phyloP scores from a whole-genome alignment of 495 filamentous ascomycete genomes.

The Neurospora pannonica region DNA sequence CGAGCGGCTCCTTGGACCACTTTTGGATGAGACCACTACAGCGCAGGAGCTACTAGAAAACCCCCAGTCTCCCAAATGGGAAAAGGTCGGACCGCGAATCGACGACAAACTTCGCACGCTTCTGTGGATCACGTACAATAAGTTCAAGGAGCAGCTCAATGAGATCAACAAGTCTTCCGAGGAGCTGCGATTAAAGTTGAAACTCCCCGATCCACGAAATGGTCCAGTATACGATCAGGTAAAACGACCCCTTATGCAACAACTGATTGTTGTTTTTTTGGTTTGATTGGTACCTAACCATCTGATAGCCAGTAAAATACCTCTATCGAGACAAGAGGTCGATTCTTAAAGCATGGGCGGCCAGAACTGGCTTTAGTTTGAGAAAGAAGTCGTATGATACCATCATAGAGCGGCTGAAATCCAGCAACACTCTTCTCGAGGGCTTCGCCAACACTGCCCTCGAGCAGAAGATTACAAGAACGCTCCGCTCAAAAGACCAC shows the following conservation, averaged over 20 bases:
- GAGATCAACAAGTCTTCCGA: not conserved
- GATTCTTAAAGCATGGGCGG: not conserved
- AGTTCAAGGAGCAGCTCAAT: conserved; percentile 1
- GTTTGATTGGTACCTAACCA: not conserved
- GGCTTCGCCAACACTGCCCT: not conserved
- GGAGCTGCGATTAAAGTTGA: not conserved
- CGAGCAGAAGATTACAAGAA: not conserved
- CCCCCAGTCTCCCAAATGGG: conserved; percentile 5
- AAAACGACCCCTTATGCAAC: not conserved
- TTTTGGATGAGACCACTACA: not conserved
- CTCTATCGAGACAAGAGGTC: not conserved
- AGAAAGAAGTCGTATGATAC: not conserved
- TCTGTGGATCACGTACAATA: not conserved
- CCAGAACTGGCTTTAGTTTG: not conserved
- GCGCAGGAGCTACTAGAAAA: conserved; percentile 1
- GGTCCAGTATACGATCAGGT: not conserved
- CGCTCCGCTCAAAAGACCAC: not conserved
- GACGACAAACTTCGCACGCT: conserved; percentile 1
- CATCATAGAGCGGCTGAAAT: not conserved
- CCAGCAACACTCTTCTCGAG: not conserved
- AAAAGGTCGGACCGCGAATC: not conserved
- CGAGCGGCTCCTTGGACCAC: conserved; percentile 3
- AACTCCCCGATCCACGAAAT: not conserved
- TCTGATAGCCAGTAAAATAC: not conserved
- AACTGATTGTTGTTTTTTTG: too few relatives aligned